Percentiles rank a stretch among this genome's conserved stretches.
Conservation (phyloP, 2,329 filamentous ascomycete genomes). For the Ophiostoma quercus region DNA sequence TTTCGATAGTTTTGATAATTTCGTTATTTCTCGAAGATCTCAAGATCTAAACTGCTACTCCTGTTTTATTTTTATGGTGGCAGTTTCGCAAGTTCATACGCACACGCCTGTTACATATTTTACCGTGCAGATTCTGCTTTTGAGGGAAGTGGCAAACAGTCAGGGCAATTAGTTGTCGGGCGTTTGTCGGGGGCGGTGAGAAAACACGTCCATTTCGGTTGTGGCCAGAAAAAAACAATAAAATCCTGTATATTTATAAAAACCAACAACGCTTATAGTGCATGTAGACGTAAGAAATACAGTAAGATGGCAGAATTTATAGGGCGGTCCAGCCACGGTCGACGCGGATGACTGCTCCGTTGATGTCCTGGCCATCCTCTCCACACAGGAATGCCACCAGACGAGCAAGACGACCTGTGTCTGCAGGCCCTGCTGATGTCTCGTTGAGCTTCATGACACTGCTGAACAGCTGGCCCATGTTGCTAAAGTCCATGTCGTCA, state of each 20-base stretch:
- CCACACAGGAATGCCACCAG: not conserved
- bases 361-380: not conserved
- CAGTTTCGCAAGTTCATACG: not conserved
- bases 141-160: not conserved
- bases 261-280: not conserved
- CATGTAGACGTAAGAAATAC: not conserved
- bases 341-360: not conserved
- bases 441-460: not conserved
- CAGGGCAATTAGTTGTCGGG: not conserved
- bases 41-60: not conserved
- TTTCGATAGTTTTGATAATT: not conserved
- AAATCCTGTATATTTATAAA: not conserved
- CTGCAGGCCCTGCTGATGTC: not conserved
- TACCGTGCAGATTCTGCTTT: not conserved
- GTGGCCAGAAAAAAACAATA: slow-evolving; percentile 1
- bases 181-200: slow-evolving; percentile 1
- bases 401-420: not conserved
- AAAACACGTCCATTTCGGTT: not conserved
- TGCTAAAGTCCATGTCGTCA: not conserved
- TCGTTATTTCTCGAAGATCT: not conserved
- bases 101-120: not conserved
- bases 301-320: not conserved
- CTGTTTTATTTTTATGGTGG: not conserved
- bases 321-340: not conserved
- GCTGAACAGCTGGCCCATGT: not conserved